Evolutionary conservation across 345 rosid genomes (phyloP), one percentile per base, ranked within the genome.

Genomic region (Arabidopsis arenosa): DNA sequence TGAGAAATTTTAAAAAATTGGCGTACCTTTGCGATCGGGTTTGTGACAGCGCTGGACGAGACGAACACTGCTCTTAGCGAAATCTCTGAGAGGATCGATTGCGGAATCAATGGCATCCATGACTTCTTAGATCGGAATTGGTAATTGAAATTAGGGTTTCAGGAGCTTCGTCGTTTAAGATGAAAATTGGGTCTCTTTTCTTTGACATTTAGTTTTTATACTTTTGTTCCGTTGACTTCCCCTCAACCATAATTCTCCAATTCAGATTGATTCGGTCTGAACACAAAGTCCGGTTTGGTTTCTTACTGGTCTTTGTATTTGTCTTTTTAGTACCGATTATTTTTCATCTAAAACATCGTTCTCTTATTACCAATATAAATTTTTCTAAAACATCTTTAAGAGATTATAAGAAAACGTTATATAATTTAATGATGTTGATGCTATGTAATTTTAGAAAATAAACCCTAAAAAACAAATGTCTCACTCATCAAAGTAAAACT

Each of bases 11-110:
- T 3, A 28, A 4, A 28, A 28, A 28, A 28, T 21, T 23, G 32
- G 32, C 32, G 23, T 60, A 85, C 92, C 91, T 68, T 90, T 88
- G 68, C 91, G 91, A 63, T 90, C 96, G 49, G 93, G 93, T 68
- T 88, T 90, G 86, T 90, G 93, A 77, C 93, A 90, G 12, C 93
- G 85, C 85, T 88, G 86, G 68, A 90, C 93, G 64, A 90, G 91
- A 73, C 96, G 91, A 56, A 80, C 73, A 77, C 96, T 88, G 85
- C 86, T 88, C 86, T 87, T 90, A 23, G 91, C 86, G 75, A 90
- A 90, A 35, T 85, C 91, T 75, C 93, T 86, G 74, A 90, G 86
- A 13, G 96, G 96, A 75, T 88, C 88, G 54, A 85, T 51, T 51
- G 81, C 91, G 15, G 86, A 76, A 66, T 90, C 88, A 4, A 90